Conservation (phyloP, 208 protist species). For the Leishmania amazonensis region DNA sequence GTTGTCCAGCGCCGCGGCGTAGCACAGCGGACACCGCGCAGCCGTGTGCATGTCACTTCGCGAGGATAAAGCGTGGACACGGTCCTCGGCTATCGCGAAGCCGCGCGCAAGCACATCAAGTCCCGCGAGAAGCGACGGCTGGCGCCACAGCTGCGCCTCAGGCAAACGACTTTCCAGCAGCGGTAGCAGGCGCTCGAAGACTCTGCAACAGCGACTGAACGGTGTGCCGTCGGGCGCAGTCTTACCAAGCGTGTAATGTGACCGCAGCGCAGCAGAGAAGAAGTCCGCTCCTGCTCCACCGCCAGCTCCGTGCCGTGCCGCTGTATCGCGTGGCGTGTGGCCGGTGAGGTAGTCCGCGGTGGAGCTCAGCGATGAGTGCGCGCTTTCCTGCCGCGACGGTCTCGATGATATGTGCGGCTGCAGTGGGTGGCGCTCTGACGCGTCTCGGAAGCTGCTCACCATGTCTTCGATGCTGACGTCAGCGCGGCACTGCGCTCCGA, state of each 20-base stretch:
- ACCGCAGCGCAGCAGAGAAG: not conserved
- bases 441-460: conserved; percentile 10
- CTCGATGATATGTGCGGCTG: not conserved
- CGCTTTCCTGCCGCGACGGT: not conserved
- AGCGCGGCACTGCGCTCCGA: not conserved
- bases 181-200: conserved; percentile 16
- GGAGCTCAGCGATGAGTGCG: conserved; percentile 2
- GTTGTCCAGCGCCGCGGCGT: conserved; percentile 51
- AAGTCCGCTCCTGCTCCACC: not conserved
- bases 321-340: not conserved
- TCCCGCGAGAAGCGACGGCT: conserved; percentile 56
- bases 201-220: not conserved
- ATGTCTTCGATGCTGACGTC: conserved; percentile 2
- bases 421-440: not conserved
- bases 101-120: conserved; percentile 41
- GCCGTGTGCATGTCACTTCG: not conserved
- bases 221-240: not conserved
- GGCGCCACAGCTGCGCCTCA: conserved; percentile 47
- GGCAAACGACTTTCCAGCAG: conserved; percentile 27
- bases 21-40: conserved; percentile 52
- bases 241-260: not conserved
- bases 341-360: not conserved
- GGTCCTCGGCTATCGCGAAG: conserved; percentile 29
- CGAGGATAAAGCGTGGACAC: conserved; percentile 19
- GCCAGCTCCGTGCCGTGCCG: not conserved